phyloP scores from a whole-genome alignment of 495 filamentous ascomycete species.

The Oidiodendron maius region DNA sequence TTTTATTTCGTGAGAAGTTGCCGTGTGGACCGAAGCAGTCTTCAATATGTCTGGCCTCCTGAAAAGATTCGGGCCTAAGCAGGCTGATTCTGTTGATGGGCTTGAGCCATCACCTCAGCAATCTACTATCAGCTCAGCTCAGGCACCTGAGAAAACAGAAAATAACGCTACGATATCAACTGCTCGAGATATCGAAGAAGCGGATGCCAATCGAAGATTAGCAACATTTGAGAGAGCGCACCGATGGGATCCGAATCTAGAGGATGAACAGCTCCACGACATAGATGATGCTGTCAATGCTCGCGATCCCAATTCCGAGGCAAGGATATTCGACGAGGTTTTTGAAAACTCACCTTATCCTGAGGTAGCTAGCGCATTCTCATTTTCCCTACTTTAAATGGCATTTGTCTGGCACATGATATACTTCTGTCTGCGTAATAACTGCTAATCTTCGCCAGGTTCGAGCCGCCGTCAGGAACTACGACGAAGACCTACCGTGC shows the following conservation, averaged over 20 bases:
- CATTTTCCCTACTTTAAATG: no score
- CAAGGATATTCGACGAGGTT: constrained; percentile 50
- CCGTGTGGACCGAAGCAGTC: no score
- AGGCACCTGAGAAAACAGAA: neutral
- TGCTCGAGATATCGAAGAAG: neutral
- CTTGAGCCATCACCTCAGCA: neutral
- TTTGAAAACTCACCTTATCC: constrained; percentile 59
- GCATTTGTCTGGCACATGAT: no score
- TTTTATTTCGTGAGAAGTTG: neutral
- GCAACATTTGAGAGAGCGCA: constrained; percentile 7
- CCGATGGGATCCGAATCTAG: constrained; percentile 55
- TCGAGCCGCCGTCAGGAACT: constrained; percentile 53
- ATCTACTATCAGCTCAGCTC: neutral
- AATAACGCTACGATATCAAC: constrained; percentile 1
- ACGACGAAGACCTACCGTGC: constrained; percentile 59
- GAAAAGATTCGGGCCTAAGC: neutral
- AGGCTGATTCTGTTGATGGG: neutral
- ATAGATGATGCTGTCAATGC: constrained; percentile 54
- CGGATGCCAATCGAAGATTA: constrained; percentile 7
- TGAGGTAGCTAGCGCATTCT: no score
- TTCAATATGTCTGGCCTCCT: constrained; percentile 5
- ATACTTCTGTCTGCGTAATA: no score
- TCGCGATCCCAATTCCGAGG: constrained; percentile 43
- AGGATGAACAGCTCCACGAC: constrained; percentile 53
- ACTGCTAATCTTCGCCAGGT: constrained; percentile 38